Evolutionary conservation across 2,329 filamentous ascomycete species (phyloP), one percentile per base, ranked within the genome.

Genomic region (Aaosphaeria arxii): DNA sequence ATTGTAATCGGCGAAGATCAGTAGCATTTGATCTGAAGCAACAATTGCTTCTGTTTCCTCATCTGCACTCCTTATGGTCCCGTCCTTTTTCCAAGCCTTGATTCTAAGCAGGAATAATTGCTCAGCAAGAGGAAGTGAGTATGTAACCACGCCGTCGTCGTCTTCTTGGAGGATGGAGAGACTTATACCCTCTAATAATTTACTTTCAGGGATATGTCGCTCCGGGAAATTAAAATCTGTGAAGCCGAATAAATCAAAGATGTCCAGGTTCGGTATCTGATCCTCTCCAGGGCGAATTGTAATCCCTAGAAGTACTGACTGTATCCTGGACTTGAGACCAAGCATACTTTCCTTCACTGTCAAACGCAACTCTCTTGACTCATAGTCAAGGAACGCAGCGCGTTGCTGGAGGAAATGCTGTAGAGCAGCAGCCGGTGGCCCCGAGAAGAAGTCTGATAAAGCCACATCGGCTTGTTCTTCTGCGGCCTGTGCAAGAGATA

Each of bases 231-330:
- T 77, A 7, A 87, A 70, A 51, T 88, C 85, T 66, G 94, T 81
- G 61, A 97, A 97, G 71, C 99, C 94, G 60, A 95, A 94, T 24
- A 97, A 79, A 55, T 96, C 91, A 62, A 97, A 96, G 5, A 97
- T 81, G 4, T 88, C 91, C 1, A 86, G 80, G 49, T 90, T 87
- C 30, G 77, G 74, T 35, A 87, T 75, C 5, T 83, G 75, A 46
- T 88, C 82, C 42, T 86, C 85, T 49, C 82, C 83, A 11, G 86
- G 81, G 13, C 84, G 75, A 7, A 82, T 77, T 6, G 89, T 83
- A 39, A 87, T 84, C 5, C 94, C 94, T 40, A 91, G 83, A n/a
- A 97, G 75, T 0, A 89, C 75, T 4, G 78, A 78, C 32, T 84
- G 70, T 11, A 77, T 73, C 44, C 71, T 71, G 39, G 75, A 72